These are phyloP conservation scores for Coprinopsis strossmayeri DNA, from an alignment of 768 basidiomycete genomes.

Conservation along the genomic window DNA sequence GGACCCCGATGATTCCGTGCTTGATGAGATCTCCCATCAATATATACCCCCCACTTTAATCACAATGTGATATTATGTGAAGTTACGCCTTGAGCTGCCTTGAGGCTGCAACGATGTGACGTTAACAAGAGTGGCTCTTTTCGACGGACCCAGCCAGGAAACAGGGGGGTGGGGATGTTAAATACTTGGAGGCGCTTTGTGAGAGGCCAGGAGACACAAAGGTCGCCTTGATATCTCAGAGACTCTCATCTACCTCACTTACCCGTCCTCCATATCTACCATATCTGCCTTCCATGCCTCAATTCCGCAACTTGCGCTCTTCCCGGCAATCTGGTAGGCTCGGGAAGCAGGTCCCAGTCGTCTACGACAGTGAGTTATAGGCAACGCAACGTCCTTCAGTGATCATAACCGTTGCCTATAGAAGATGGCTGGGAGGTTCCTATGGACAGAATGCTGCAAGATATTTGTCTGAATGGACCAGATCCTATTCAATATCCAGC, in stretches of 20 bases:
- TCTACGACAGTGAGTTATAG: constrained; percentile 19
- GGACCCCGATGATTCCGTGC: no score
- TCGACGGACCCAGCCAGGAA: constrained; percentile 20
- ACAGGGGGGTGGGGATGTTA: neutral
- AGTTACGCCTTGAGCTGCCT: constrained; percentile 8
- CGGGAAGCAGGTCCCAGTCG: constrained; percentile 15
- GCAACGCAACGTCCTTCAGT: neutral
- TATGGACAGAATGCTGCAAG: no score
- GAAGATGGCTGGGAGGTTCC: neutral
- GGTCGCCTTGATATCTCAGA: constrained; percentile 2
- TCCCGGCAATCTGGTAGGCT: constrained; percentile 20
- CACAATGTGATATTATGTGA: neutral
- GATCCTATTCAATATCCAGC: no score
- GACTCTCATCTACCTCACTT: neutral
- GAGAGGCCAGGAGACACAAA: constrained; percentile 4
- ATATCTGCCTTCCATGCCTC: constrained; percentile 18
- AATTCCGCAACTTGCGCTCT: constrained; percentile 19
- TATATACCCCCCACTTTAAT: neutral
- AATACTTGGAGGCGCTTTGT: no score
- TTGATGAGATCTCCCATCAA: neutral
- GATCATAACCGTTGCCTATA: neutral
- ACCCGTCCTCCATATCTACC: constrained; percentile 4
- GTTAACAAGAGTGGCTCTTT: constrained; percentile 20
- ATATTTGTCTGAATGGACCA: no score
- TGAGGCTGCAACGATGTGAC: constrained; percentile 26